Evolutionary conservation across 257 asterid species (phyloP), one percentile per base, ranked within the genome.

Genomic region (Catharanthus roseus): DNA sequence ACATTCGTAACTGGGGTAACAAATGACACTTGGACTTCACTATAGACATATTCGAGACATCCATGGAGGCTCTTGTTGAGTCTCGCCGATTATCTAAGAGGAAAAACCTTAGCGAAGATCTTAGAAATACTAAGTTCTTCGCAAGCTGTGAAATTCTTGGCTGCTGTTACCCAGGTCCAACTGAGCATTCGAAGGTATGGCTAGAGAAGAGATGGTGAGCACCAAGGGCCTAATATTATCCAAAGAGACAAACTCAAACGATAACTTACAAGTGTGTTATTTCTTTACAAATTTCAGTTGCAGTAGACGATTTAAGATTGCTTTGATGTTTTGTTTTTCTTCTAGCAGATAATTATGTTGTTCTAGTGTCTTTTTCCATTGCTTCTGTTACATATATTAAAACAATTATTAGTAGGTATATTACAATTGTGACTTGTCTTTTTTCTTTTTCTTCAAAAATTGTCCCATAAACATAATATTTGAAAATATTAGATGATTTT

Each of bases 71-170:
- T 23, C 57, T 82, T 9, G 73, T 84, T 2, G 78, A 76, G 34
- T 64, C 78, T 7, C n/a, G 88, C 85, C 12, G 87, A 86, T 62
- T 23, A 67, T 50, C 50, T 82, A 69, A 84, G 85, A 44, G 64
- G 16, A 53, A 86, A 65, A 64, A 77, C 79, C 0, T 44, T 70
- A 0, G 2, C n/a, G 19, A 51, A 60, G 71, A 38, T 82, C 26
- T n/a, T 83, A 63, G 84, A 75, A 36, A 81, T 75, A 21, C 69
- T 86, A 10, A 72, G 65, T 29, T 74, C 84, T 18, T 2, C 58
- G 15, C 85, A 82, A 42, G 64, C 68, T 0, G 36, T 82, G 16
- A 61, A 67, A 69, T 84, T 84, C 74, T 51, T 86, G n/a, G 41
- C 85, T 82, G 85, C 80, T 16, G 76, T 58, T 10, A 72, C 68